These are phyloP conservation scores for Chenopodium formosanum DNA, from an alignment of 148 eudicot genomes.

Conservation along the genomic window DNA sequence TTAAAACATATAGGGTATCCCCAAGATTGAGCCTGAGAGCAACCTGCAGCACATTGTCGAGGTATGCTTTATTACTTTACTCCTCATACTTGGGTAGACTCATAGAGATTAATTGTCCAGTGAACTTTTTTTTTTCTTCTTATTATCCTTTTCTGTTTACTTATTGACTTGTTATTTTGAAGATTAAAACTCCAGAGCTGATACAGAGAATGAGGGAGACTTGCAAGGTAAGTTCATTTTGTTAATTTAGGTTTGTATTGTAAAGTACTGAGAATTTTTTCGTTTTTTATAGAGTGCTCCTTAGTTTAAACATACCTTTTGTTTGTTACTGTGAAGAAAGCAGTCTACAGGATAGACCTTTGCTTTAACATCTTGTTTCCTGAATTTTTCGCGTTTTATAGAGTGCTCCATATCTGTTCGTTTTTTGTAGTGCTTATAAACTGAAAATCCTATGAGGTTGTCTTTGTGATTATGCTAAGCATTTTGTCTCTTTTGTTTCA, in stretches of 20 bases:
- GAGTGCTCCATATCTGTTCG: too few species aligned
- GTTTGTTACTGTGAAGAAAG: neutral
- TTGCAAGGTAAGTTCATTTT: constrained; percentile 56
- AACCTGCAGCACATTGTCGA: constrained; percentile 82
- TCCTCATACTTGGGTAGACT: neutral
- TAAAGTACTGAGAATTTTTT: neutral
- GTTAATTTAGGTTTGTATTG: constrained; percentile 1
- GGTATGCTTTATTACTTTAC: constrained; percentile 39
- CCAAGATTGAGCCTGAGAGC: constrained; percentile 84
- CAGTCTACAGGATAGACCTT: too few species aligned
- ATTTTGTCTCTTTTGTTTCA: too few species aligned
- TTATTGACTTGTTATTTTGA: constrained; percentile 30
- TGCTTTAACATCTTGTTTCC: neutral
- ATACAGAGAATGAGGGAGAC: constrained; percentile 93
- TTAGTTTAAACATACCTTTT: neutral
- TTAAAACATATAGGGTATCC: constrained; percentile 62
- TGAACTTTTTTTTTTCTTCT: constrained; percentile 1
- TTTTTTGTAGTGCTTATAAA: neutral
- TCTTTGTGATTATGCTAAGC: too few species aligned
- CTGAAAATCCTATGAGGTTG: too few species aligned
- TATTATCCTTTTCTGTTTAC: constrained; percentile 4
- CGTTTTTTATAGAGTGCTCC: neutral
- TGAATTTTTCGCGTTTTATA: too few species aligned
- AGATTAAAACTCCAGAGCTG: constrained; percentile 84
- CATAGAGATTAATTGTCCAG: neutral